phyloP scores from a whole-genome alignment of 176 grass and related monocot species.

The Oryza brachyantha region DNA sequence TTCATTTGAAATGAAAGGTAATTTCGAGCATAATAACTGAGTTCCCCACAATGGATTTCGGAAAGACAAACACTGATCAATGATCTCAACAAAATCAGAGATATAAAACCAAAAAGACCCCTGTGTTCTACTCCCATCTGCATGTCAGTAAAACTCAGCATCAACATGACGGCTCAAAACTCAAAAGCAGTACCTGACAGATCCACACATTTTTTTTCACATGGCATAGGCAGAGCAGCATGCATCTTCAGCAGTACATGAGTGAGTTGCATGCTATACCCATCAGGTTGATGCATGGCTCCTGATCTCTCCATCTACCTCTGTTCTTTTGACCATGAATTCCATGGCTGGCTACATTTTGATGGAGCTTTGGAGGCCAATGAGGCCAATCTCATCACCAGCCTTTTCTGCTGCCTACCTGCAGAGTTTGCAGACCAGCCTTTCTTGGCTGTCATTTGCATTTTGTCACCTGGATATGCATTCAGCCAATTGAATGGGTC shows the following conservation, averaged over 20 bases:
- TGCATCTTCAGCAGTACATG: background rate
- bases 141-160: constrained; percentile 6
- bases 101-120: background rate
- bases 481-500: background rate
- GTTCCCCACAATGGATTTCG: background rate
- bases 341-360: constrained; percentile 9
- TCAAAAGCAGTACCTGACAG: background rate
- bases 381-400: constrained; percentile 6
- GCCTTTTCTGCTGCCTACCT: constrained; percentile 27
- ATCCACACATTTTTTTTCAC: background rate
- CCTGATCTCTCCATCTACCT: background rate
- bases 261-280: constrained; percentile 15
- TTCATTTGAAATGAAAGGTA: background rate
- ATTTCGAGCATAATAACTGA: background rate
- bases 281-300: background rate
- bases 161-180: background rate
- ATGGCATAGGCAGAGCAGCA: background rate
- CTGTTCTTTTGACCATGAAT: background rate
- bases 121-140: background rate
- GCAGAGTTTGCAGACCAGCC: background rate
- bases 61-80: background rate
- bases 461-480: constrained; percentile 28
- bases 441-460: constrained; percentile 19
- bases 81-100: background rate
- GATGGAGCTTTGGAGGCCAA: constrained; percentile 10